These are phyloP conservation scores for Candida boidinii DNA, from an alignment of 805 yeast genomes.

Conservation along the genomic window DNA sequence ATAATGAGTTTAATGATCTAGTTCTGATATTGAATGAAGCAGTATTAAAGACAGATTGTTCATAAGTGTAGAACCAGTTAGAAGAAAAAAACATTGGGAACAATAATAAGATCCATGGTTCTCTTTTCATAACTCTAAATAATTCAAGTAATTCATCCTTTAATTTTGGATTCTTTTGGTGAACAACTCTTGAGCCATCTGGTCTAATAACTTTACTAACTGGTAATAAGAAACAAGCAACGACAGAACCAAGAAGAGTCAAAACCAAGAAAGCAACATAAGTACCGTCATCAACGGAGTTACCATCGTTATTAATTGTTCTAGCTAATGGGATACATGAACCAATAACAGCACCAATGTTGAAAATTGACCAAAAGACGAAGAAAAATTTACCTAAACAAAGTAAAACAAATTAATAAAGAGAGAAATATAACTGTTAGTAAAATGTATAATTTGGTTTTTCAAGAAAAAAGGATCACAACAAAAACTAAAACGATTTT, in stretches of 20 bases:
- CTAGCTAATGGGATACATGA: constrained; percentile 48
- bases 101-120: constrained; percentile 31
- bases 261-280: constrained; percentile 46
- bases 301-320: constrained; percentile 31
- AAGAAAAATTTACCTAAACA: constrained; percentile 30
- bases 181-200: constrained; percentile 41
- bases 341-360: constrained; percentile 56
- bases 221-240: constrained; percentile 41
- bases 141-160: constrained; percentile 26
- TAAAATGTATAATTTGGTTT: too few relatives aligned
- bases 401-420: too few relatives aligned
- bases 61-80: constrained; percentile 62
- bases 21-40: constrained; percentile 50
- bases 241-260: constrained; percentile 36
- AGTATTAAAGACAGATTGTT: constrained; percentile 49
- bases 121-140: constrained; percentile 14
- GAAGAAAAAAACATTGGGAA: constrained; percentile 59
- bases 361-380: constrained; percentile 53
- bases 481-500: too few relatives aligned
- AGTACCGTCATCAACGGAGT: constrained; percentile 37
- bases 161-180: constrained; percentile 36
- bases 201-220: constrained; percentile 37
- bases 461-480: too few relatives aligned
- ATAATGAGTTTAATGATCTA: constrained; percentile 50
- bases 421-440: too few relatives aligned